phyloP scores from a whole-genome alignment of 2,329 filamentous ascomycete genomes.

The Phoma herbarum region DNA sequence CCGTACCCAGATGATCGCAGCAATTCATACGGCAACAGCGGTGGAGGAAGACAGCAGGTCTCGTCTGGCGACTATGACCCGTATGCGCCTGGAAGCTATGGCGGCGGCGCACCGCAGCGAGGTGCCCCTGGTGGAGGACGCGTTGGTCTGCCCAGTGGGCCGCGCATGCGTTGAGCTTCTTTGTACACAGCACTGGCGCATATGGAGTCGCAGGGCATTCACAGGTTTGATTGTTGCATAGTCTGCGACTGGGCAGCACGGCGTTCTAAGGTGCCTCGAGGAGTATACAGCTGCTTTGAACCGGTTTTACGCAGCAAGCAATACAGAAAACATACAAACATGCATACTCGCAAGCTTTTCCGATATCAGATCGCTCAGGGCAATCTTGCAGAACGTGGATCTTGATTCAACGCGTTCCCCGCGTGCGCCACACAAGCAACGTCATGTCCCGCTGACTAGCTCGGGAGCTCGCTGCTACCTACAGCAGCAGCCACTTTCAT shows the following conservation, averaged over 20 bases:
- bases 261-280: constrained; percentile 1
- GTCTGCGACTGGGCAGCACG: constrained; percentile 19
- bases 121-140: constrained; percentile 44
- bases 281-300: constrained; percentile 2
- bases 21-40: constrained; percentile 34
- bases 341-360: constrained; percentile 10
- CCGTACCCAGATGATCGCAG: constrained; percentile 48
- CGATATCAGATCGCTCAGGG: not conserved
- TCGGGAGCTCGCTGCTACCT: constrained; percentile 13
- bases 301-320: constrained; percentile 4
- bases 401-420: constrained; percentile 17
- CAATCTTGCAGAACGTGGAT: not conserved
- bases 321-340: not conserved
- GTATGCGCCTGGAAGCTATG: constrained; percentile 40
- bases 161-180: constrained; percentile 45
- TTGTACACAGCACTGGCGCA: constrained; percentile 30
- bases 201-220: constrained; percentile 24
- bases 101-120: constrained; percentile 37
- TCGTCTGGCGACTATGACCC: constrained; percentile 44
- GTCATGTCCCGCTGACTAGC: constrained; percentile 23
- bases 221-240: constrained; percentile 12
- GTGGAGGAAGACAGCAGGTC: constrained; percentile 40
- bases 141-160: constrained; percentile 51
- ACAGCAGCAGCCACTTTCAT: constrained; percentile 21
- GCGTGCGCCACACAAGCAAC: constrained; percentile 23